Conservation (phyloP, 2,329 filamentous ascomycete genomes). For the Rutstroemia sp. region DNA sequence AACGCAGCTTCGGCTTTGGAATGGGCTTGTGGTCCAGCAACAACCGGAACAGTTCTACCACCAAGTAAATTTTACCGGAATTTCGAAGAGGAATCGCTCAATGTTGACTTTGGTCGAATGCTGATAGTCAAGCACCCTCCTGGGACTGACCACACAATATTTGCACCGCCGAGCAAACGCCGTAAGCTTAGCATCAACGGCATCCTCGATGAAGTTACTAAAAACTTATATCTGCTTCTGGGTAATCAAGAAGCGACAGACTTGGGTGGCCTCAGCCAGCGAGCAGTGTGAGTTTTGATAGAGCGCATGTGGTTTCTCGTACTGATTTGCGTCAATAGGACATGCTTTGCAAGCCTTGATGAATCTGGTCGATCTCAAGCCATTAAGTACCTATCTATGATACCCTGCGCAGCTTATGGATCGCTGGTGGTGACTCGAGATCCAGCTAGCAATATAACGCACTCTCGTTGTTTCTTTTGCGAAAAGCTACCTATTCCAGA, state of each 20-base stretch:
- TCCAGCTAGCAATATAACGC: constrained; percentile 22
- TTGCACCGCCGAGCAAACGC: constrained; percentile 23
- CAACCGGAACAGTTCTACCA: background rate
- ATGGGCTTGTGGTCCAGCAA: constrained; percentile 13
- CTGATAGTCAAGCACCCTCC: constrained; percentile 8
- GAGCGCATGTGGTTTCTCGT: background rate
- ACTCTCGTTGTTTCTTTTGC: constrained; percentile 26
- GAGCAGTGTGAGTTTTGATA: constrained; percentile 39
- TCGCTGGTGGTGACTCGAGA: constrained; percentile 32
- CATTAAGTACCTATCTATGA: constrained; percentile 47
- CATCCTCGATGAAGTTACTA: constrained; percentile 28
- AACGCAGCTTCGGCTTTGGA: constrained; percentile 16
- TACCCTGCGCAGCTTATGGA: constrained; percentile 48
- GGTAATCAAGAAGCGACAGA: constrained; percentile 29
- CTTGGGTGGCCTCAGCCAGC: constrained; percentile 34
- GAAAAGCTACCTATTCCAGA: constrained; percentile 17
- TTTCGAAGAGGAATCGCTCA: constrained; percentile 21
- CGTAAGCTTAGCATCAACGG: constrained; percentile 27
- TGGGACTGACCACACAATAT: background rate
- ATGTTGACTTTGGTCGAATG: constrained; percentile 20
- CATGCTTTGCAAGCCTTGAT: constrained; percentile 38
- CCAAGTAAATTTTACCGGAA: background rate
- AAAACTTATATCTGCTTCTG: constrained; percentile 30
- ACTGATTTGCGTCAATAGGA: constrained; percentile 18
- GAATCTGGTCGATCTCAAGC: constrained; percentile 44